phyloP scores from a whole-genome alignment of 345 rosid genomes.

The Eucalyptus pumila region DNA sequence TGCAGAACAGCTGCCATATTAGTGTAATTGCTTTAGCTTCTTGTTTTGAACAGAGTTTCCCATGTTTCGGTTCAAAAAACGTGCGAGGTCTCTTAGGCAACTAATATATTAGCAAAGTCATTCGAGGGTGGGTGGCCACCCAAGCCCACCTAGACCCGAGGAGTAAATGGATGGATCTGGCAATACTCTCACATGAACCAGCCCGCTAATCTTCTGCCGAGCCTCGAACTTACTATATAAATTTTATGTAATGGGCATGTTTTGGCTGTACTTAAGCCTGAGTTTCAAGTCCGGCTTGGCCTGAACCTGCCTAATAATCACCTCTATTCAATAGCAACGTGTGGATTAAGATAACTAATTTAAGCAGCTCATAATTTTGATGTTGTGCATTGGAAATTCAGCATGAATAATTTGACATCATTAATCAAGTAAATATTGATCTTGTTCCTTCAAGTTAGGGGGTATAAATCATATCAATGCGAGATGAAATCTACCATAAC shows the following conservation, averaged over 20 bases:
- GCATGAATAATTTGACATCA: neutral
- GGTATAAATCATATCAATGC: neutral
- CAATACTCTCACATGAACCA: neutral
- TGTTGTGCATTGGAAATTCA: neutral
- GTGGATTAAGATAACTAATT: neutral
- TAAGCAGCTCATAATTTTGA: neutral
- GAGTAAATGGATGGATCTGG: neutral
- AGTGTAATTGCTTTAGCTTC: neutral
- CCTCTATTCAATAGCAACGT: neutral
- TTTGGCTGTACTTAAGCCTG: neutral
- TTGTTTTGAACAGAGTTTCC: neutral
- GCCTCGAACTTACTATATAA: neutral
- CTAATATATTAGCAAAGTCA: neutral
- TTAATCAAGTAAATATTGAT: neutral
- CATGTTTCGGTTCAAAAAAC: neutral
- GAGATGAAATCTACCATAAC: neutral
- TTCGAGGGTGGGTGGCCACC: neutral
- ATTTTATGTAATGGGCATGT: neutral
- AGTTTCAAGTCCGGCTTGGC: neutral
- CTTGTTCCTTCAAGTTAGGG: neutral
- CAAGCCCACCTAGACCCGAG: neutral
- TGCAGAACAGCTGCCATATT: neutral
- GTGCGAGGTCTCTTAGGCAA: neutral
- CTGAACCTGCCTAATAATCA: neutral
- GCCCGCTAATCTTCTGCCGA: neutral